Evolutionary conservation across 192 early-diverging fungal genomes (phyloP), one percentile per base, ranked within the genome.

Genomic region (Linnemannia zychae): DNA sequence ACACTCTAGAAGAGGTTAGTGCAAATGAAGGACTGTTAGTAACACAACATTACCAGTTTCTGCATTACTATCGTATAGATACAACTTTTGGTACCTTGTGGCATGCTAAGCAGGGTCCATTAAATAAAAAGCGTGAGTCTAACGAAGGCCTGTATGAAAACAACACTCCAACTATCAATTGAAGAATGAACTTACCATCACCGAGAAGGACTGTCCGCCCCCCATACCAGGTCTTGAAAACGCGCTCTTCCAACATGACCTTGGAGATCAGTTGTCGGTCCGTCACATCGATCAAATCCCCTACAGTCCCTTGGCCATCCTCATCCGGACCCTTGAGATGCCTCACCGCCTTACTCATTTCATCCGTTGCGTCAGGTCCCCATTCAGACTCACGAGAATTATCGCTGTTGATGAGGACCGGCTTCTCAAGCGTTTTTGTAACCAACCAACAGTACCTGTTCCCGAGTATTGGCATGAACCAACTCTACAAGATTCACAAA

Each of bases 361-460:
- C 79, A 17, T 80, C 79, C 74, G 38, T 31, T 22, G 79, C 79
- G 22, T 68, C 72, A 1, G 72, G 79, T 13, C 72, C 72, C 78
- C 78, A 80, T 11, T 80, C 78, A 52, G 72, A 66, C 0, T 50
- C 28, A 13, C 67, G 28, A 22, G 67, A 80, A 38, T 74, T 80
- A 18, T 66, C 38, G 18, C 49, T 80, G 38, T 53, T 49, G 48
- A 74, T 36, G 17, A 49, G 22, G 3, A 74, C n/a, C 3, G 79
- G 66, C 31, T 44, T 65, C 4, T 80, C 79, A 15, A 80, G 34
- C 2, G 79, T 74, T n/a, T 38, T 38, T 33, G 79, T 69, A 4
- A 80, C 79, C 18, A 80, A 72, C 79, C 79, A 80, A 22, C 72
- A 17, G 72, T 74, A 80, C 38, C 72, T 73, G 33, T 80, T 48